These are phyloP conservation scores for Daldinia vernicosa DNA, from an alignment of 495 filamentous ascomycete species.

Conservation along the genomic window DNA sequence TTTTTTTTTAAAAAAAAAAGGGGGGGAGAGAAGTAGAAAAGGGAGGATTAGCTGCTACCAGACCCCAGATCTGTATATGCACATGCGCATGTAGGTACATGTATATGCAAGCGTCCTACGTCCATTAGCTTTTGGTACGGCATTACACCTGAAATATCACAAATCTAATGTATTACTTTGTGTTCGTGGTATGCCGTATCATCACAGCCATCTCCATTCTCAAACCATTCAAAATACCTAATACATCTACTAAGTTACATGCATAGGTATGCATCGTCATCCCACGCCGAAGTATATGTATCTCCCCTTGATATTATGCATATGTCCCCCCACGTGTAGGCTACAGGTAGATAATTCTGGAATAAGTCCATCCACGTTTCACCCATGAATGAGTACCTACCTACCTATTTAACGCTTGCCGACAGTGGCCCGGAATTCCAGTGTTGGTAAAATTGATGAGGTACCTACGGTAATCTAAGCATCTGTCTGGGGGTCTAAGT, in stretches of 20 bases:
- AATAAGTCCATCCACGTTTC: constrained; percentile 7
- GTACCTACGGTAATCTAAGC: too few relatives aligned
- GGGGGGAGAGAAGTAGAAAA: background rate
- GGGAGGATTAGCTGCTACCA: background rate
- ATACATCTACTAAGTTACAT: background rate
- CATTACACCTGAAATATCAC: background rate
- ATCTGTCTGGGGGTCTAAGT: too few relatives aligned
- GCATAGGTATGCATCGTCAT: background rate
- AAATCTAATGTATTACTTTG: background rate
- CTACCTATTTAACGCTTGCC: constrained; percentile 10
- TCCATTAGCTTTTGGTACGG: background rate
- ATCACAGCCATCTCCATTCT: background rate
- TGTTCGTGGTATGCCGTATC: background rate
- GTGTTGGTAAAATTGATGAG: background rate
- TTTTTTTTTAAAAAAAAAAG: background rate
- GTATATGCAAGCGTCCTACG: background rate
- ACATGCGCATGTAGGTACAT: background rate
- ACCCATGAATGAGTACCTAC: constrained; percentile 2
- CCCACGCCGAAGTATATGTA: background rate
- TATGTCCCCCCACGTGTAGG: background rate
- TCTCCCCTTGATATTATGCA: background rate
- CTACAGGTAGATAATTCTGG: background rate
- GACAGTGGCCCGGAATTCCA: background rate
- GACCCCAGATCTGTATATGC: background rate
- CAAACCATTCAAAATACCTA: background rate